Conservation (phyloP, 306 rosid genomes). For the Luffa aegyptiaca region DNA sequence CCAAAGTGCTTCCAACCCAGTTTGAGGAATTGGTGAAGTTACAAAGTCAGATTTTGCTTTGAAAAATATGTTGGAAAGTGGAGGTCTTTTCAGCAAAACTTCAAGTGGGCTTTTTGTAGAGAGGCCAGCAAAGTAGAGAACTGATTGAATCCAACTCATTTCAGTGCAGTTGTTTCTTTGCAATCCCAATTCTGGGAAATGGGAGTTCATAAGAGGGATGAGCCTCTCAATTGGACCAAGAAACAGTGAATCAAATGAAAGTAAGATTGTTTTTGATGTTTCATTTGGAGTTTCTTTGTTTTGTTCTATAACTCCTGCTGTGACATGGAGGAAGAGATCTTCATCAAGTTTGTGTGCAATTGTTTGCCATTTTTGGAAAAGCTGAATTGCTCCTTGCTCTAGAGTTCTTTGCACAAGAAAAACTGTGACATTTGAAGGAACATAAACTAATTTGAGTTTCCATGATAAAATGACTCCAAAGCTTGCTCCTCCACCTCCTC, state of each 20-base stretch:
- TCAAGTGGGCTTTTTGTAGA: conserved; percentile 25
- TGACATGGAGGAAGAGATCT: conserved; percentile 23
- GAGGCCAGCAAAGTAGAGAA: conserved; percentile 42
- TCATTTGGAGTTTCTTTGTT: conserved; percentile 17
- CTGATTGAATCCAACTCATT: conserved; percentile 55
- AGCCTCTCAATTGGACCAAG: conserved; percentile 35
- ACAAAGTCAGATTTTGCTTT: conserved; percentile 43
- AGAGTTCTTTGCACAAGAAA: conserved; percentile 29
- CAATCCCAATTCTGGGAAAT: conserved; percentile 46
- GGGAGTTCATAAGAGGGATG: conserved; percentile 27
- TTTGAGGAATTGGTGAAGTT: conserved; percentile 32
- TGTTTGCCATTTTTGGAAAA: conserved; percentile 50
- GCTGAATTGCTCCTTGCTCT: conserved; percentile 36
- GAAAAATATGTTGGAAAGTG: background rate
- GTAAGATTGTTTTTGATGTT: conserved; percentile 29
- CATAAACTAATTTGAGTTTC: conserved; percentile 51
- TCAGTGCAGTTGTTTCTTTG: conserved; percentile 27
- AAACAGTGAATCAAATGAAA: conserved; percentile 38
- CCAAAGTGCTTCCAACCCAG: conserved; percentile 50
- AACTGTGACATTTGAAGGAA: conserved; percentile 45
- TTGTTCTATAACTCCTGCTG: conserved; percentile 12
- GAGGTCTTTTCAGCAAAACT: conserved; percentile 39
- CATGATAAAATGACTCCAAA: conserved; percentile 54
- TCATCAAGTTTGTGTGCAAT: conserved; percentile 39
- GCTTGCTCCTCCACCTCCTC: conserved; percentile 67